Percentiles rank a stretch among this genome's conserved stretches.
Evolutionary conservation across 805 yeast genomes (phyloP).

Genomic region (Candida andamanensis): DNA sequence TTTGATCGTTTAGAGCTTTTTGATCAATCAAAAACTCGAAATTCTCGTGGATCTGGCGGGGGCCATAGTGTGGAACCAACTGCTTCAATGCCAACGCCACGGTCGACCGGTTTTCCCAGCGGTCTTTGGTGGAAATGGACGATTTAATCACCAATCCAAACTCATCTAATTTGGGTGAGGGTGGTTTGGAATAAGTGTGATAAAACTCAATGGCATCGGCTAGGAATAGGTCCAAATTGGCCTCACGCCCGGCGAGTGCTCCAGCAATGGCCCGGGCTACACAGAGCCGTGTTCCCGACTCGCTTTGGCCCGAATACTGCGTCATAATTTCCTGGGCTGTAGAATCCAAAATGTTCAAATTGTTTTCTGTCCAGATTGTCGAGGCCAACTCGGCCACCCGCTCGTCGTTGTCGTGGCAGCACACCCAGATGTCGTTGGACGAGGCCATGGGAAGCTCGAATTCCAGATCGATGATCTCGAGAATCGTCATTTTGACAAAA

Average conservation of each 20-base stretch:
- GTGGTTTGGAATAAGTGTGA: conserved; percentile 58
- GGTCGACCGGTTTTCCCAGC: conserved; percentile 85
- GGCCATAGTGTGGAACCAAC: conserved; percentile 45
- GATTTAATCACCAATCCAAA: conserved; percentile 72
- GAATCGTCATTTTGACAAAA: conserved; percentile 71
- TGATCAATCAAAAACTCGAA: conserved; percentile 59
- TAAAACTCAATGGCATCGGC: conserved; percentile 50
- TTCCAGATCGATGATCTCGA: conserved; percentile 85
- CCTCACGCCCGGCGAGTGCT: conserved; percentile 37
- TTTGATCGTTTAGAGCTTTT: conserved; percentile 70
- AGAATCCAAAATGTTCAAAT: conserved; percentile 41
- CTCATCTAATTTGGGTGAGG: conserved; percentile 71
- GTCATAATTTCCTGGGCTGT: conserved; percentile 42
- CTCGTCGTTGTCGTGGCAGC: conserved; percentile 68
- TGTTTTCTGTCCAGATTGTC: conserved; percentile 83
- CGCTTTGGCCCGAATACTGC: conserved; percentile 45
- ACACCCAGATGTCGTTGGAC: conserved; percentile 72
- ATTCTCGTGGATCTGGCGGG: conserved; percentile 42
- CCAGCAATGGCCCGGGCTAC: conserved; percentile 65
- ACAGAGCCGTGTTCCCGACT: conserved; percentile 67
- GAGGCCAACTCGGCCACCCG: conserved; percentile 59
- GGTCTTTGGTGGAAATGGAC: conserved; percentile 58
- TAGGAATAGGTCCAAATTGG: conserved; percentile 24
- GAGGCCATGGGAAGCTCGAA: conserved; percentile 49
- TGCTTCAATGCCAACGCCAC: conserved; percentile 62